Percentiles rank a stretch among this genome's conserved stretches.
phyloP scores from a whole-genome alignment of 345 rosid species.

The Lumnitzera littorea region DNA sequence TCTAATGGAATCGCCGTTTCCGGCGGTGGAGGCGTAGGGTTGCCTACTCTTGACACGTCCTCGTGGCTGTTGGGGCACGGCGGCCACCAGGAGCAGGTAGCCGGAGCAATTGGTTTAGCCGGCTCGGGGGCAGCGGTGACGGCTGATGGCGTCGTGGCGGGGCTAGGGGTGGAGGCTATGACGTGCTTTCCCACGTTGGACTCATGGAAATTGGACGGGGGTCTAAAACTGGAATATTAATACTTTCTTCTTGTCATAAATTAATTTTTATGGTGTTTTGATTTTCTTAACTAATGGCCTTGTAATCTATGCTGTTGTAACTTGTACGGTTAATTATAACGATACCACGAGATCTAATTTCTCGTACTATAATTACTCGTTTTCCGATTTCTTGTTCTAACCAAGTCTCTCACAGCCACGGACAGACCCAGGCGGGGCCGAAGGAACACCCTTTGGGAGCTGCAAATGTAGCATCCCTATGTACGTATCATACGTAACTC shows the following conservation, averaged over 20 bases:
- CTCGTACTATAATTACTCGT: too few species aligned
- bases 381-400: too few species aligned
- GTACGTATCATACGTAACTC: too few species aligned
- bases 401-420: too few species aligned
- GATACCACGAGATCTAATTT: too few species aligned
- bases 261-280: too few species aligned
- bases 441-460: too few species aligned
- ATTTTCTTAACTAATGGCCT: too few species aligned
- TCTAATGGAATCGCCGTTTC: background rate
- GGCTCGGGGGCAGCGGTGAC: background rate
- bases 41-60: conserved; percentile 63
- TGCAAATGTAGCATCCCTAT: too few species aligned
- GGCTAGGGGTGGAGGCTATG: conserved; percentile 26
- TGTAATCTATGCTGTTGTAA: too few species aligned
- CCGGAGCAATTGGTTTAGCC: conserved; percentile 1
- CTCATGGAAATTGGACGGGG: conserved; percentile 43
- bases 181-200: conserved; percentile 65
- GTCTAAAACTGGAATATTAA: background rate
- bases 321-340: too few species aligned
- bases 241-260: background rate
- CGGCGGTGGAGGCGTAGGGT: conserved; percentile 3
- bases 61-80: conserved; percentile 35
- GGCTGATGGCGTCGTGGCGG: conserved; percentile 3
- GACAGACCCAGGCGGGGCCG: too few species aligned
- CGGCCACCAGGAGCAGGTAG: conserved; percentile 8